Base-by-base conservation (phyloP, 75 land plant genomes). In the Adiantum capillusveneris region DNA sequence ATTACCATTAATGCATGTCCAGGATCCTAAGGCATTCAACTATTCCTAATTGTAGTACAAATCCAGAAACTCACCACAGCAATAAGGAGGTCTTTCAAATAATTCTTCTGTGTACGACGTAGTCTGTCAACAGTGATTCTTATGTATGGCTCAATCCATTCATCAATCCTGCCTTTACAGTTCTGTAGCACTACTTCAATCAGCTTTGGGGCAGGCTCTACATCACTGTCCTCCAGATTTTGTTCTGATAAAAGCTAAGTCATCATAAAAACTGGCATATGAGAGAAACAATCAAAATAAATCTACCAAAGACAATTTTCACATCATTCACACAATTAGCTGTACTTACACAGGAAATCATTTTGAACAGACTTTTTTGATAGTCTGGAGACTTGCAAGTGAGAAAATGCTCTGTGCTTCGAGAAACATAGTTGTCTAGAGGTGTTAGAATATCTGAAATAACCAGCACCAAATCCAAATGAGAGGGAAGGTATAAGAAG, bases 121-220 rank as follows among this genome's bases (percentile, higher is more conserved):
- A 89, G 65, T 37, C 98, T 75, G 21, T 90, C 85, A 51, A 94
- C 53, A 20, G 85, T 81, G 30, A 94, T 81, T 60, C 83, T 75
- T 29, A 94, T 55, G 73, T 89, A 94, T 29, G 96, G 98, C 72
- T 94, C 96, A 61, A 89, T 67, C 98, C 98, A 94, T 13, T 89
- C 82, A 59, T 94, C 96, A 42, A 90, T 96, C 63, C 79, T 80
- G 25, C 98, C 98, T 68, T 73, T 84, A 50, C 98, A 94, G 58
- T 94, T 94, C 43, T 94, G 98, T 25, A 94, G 73, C 19, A 94
- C 87, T 39, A 85, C 90, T 73, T 89, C 78, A 58, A 94, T 84
- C 31, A 94, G 85, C 78, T 94, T 94, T 27, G 98, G 98, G 29
- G 98, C 98, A 19, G 98, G 80, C 67, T 85, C 85, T 59, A 94